Evolutionary conservation across 306 rosid genomes (phyloP).

Genomic region (Quercus parvula): DNA sequence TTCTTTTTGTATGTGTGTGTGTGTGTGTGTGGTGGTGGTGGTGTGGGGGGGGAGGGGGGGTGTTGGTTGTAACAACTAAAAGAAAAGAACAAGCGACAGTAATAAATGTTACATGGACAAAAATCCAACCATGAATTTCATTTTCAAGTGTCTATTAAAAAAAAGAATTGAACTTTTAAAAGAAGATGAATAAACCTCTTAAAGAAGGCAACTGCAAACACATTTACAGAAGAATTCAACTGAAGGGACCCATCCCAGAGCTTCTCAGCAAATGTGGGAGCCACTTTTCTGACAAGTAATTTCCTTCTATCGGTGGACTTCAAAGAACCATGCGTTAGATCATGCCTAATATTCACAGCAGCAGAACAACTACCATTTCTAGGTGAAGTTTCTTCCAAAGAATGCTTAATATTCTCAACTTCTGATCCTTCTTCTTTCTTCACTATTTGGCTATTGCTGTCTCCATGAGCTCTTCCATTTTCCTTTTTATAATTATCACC

Average conservation of each 20-base stretch:
- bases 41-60: not conserved
- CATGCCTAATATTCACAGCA: not conserved
- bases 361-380: not conserved
- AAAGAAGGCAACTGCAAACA: conserved; percentile 26
- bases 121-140: not conserved
- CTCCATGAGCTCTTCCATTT: not conserved
- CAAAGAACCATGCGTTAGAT: conserved; percentile 2
- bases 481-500: not conserved
- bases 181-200: conserved; percentile 21
- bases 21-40: no score
- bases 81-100: not conserved
- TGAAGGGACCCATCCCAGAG: conserved; percentile 28
- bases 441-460: not conserved
- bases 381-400: conserved; percentile 6
- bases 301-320: not conserved
- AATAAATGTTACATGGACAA: not conserved
- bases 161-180: not conserved
- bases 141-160: not conserved
- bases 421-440: conserved; percentile 2
- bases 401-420: not conserved
- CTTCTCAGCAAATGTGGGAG: conserved; percentile 5
- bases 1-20: not conserved
- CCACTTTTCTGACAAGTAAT: conserved; percentile 3
- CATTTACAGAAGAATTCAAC: conserved; percentile 20
- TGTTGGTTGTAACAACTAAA: not conserved